Evolutionary conservation across 2,329 filamentous ascomycete genomes (phyloP), one percentile per base, ranked within the genome.

Genomic region (Colletotrichum endophyticum): DNA sequence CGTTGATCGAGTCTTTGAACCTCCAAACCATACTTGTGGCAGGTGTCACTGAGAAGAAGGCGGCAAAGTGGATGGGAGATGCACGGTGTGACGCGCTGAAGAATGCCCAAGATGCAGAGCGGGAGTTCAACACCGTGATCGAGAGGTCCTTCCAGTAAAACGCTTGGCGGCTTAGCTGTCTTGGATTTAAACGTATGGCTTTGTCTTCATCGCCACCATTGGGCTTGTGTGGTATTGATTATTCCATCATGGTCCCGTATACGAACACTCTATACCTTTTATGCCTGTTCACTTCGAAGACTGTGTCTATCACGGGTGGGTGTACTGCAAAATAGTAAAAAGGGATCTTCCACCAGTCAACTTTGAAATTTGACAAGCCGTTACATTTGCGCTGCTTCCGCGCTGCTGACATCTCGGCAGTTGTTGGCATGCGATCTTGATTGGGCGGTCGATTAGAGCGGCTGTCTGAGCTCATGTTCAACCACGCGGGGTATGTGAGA

Each of bases 221-320:
- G 0, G 16, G 39, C 1, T 49, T n/a, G 19, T 49, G 19, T 49
- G 39, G 19, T 12, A 2, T 36, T 36, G 34, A 36, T 4, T 9
- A 0, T 49, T 49, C 19, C 19, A 9, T 49, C 9, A 3, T 49
- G 39, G 3, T 4, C 3, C 16, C 19, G 19, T 49, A 6, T 7
- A 19, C 19, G 19, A 49, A n/a, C 19, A 49, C 3, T 1, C 8
- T n/a, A 0, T 49, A 2, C 16, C 19, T 0, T 49, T 49, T 12
- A 0, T 49, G 8, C 39, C 39, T 6, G 16, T 49, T n/a, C 5
- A n/a, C 8, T n/a, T n/a, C 39, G 19, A n/a, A 49, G 19, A 49
- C 36, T 19, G 2, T 44, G 15, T 44, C 16, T 19, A 49, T 49
- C 16, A 4, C 19, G 9, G 19, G 19, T 49, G 39, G 39, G 9